These are phyloP conservation scores for Celoporthe dispersa DNA, from an alignment of 2,329 filamentous ascomycete species.

Conservation along the genomic window DNA sequence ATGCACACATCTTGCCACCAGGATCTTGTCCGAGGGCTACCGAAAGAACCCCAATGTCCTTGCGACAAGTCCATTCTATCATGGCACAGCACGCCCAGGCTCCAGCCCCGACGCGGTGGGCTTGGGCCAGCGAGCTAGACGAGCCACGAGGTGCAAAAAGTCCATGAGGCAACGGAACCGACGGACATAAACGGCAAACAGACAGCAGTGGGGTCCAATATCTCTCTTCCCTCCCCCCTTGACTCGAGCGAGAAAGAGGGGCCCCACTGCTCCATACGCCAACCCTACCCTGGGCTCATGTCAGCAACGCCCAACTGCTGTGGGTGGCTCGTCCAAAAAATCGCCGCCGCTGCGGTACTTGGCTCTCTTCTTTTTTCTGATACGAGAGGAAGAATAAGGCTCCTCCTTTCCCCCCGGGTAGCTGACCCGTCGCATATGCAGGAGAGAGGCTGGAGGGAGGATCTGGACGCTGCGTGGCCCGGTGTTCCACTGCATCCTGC, in stretches of 20 bases:
- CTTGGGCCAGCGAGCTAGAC: neutral
- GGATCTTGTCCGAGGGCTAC: neutral
- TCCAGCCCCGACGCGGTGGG: neutral
- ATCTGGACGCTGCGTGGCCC: slow-evolving; percentile 11
- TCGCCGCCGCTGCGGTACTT: neutral
- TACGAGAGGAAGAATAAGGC: neutral
- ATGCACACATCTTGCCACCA: neutral
- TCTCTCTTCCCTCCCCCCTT: neutral
- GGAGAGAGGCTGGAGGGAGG: neutral
- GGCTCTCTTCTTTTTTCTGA: too few species aligned
- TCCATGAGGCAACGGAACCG: neutral
- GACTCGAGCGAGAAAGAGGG: neutral
- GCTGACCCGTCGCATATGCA: neutral
- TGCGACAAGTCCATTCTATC: neutral
- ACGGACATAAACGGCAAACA: neutral
- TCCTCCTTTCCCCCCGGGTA: neutral
- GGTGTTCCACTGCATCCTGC: slow-evolving; percentile 23
- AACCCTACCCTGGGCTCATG: neutral
- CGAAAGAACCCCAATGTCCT: neutral
- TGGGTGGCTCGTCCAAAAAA: neutral
- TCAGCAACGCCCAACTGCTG: neutral
- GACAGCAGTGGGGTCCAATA: neutral
- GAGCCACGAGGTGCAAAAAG: slow-evolving; percentile 3
- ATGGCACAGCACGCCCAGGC: neutral
- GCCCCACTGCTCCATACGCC: neutral